Base-by-base conservation (phyloP, 495 filamentous ascomycete genomes). In the Talaromyces adpressus region DNA sequence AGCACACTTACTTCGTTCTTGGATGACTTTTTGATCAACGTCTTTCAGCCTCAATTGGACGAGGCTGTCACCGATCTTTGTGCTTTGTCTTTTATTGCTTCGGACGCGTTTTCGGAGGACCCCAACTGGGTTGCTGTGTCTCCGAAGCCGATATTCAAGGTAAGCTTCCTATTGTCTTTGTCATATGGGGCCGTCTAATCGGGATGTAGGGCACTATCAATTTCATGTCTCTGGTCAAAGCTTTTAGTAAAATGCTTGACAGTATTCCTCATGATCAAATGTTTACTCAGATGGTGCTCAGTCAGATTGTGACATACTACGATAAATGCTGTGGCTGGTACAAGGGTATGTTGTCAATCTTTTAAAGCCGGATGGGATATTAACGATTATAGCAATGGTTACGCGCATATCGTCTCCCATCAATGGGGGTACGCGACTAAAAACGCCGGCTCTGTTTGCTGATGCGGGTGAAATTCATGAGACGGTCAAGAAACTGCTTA, bases 11-110 rank as follows among this genome's bases (percentile, higher is more conserved):
- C 94, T 1, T 93, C 91, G 23, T 99, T 99, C 76, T 84, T 99
- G 11, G 94, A 99, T 71, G 95, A 99, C 72, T 98, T 98, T 75
- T 84, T 99, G 61, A 88, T 98, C 73, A 98, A 98, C 68, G 93
- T 98, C 39, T 99, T 99, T 78, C 89, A 93, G 62, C 94, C 94
- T 20, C 95, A 97, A 69, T 77, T 99, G 14, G 94, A 99, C 60
- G 94, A 99, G 69, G 97, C 95, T 0, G 85, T 99, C 6, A 86
- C 88, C 12, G 95, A 99, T 70, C 80, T 96, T 30, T 91, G 91
- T 72, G 87, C 89, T 34, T 83, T 89, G 52, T 89, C 89, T 20
- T 90, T 93, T 70, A 89, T 89, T 67, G 91, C 93, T 52, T 70
- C 86, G 9, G 91, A 97, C 73, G 89, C 92, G 18, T 99, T 97